These are phyloP conservation scores for Fusarium foetens DNA, from an alignment of 2,329 filamentous ascomycete species.

Conservation along the genomic window DNA sequence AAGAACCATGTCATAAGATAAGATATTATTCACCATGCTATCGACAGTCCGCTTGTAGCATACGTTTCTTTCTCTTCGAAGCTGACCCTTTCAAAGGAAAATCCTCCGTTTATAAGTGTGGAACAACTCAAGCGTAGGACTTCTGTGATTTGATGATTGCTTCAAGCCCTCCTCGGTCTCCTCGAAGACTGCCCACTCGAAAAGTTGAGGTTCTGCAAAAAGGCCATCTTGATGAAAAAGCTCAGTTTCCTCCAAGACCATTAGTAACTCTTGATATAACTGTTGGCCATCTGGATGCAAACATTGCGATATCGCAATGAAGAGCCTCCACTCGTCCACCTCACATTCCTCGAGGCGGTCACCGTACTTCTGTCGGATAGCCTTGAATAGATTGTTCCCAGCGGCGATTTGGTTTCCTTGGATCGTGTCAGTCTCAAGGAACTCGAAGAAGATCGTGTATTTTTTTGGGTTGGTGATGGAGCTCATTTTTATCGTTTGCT, in stretches of 20 bases:
- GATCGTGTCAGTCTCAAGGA: background rate
- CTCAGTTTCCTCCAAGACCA: background rate
- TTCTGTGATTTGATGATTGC: background rate
- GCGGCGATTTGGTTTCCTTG: background rate
- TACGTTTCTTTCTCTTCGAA: fast-evolving
- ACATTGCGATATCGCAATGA: background rate
- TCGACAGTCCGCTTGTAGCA: background rate
- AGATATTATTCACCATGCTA: no score
- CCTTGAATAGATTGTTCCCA: background rate
- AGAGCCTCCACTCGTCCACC: background rate
- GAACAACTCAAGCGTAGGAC: fast-evolving
- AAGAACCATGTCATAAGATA: background rate
- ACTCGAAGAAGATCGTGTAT: background rate
- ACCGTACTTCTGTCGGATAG: background rate
- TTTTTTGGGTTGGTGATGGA: fast-evolving
- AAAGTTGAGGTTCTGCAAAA: background rate
- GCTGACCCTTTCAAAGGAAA: no score
- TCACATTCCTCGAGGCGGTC: background rate
- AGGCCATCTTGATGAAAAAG: background rate
- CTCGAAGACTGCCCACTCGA: background rate
- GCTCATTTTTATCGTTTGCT: background rate
- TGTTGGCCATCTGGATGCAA: fast-evolving
- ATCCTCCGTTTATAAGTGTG: fast-evolving
- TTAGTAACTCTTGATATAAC: fast-evolving
- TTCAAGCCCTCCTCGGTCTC: background rate